phyloP scores from a whole-genome alignment of 495 filamentous ascomycete species.

The Trichocladium uniseriatum region DNA sequence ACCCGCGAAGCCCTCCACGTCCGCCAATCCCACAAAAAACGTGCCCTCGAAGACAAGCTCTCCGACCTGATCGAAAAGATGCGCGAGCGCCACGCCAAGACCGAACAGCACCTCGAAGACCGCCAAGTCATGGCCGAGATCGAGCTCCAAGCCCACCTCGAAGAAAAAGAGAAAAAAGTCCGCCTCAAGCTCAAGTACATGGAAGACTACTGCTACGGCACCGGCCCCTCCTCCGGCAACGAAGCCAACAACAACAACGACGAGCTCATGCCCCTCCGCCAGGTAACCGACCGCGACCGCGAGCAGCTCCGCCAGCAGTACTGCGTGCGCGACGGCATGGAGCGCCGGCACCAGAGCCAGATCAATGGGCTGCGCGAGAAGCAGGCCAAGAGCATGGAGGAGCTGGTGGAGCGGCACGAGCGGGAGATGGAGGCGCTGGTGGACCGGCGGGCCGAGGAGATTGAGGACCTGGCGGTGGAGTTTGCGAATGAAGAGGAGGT shows the following conservation, averaged over 20 bases:
- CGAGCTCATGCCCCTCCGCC: conserved; percentile 27
- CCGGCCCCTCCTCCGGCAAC: conserved; percentile 30
- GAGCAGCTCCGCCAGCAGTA: conserved; percentile 64
- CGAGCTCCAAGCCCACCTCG: conserved; percentile 40
- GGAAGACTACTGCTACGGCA: conserved; percentile 64
- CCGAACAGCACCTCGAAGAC: conserved; percentile 57
- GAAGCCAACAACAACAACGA: conserved; percentile 13
- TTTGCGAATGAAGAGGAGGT: conserved; percentile 45
- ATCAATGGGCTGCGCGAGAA: conserved; percentile 76
- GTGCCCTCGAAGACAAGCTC: conserved; percentile 34
- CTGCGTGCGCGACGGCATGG: conserved; percentile 58
- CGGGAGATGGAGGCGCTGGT: conserved; percentile 49
- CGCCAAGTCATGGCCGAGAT: conserved; percentile 67
- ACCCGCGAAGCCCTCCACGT: conserved; percentile 47
- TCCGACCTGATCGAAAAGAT: conserved; percentile 37
- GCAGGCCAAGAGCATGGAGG: conserved; percentile 60
- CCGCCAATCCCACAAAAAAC: conserved; percentile 34
- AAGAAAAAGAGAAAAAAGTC: conserved; percentile 49
- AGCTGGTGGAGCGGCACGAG: conserved; percentile 55
- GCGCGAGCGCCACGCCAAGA: conserved; percentile 40
- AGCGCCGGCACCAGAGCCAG: conserved; percentile 56
- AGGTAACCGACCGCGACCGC: conserved; percentile 48
- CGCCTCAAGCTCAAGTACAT: conserved; percentile 65
- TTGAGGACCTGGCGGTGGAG: conserved; percentile 49
- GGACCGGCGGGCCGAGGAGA: conserved; percentile 41